Percentiles rank a stretch among this genome's conserved stretches.
Conservation (phyloP, 495 filamentous ascomycete species). For the Penicillium malachiteum region DNA sequence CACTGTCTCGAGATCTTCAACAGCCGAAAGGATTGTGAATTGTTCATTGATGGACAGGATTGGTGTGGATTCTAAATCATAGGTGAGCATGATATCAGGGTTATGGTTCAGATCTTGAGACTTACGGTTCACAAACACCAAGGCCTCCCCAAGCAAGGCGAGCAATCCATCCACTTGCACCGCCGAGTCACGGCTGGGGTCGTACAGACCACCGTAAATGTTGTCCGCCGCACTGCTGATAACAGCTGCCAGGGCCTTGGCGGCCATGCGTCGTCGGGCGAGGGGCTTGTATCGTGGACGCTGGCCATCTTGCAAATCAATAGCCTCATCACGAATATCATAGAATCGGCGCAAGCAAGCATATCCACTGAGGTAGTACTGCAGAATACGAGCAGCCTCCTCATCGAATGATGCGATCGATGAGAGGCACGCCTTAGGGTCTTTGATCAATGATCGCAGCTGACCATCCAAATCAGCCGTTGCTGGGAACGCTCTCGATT, state of each 20-base stretch:
- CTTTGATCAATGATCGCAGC: slow-evolving; percentile 62
- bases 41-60: slow-evolving; percentile 59
- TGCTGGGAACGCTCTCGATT: slow-evolving; percentile 76
- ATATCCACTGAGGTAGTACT: slow-evolving; percentile 84
- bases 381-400: slow-evolving; percentile 76
- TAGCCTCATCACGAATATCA: slow-evolving; percentile 71
- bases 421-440: slow-evolving; percentile 64
- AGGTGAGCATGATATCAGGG: slow-evolving; percentile 11
- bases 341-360: slow-evolving; percentile 86
- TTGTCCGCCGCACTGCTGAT: slow-evolving; percentile 82
- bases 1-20: slow-evolving; percentile 81
- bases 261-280: slow-evolving; percentile 64
- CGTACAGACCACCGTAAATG: slow-evolving; percentile 84
- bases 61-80: slow-evolving; percentile 33
- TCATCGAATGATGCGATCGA: slow-evolving; percentile 63
- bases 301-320: slow-evolving; percentile 38
- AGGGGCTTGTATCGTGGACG: slow-evolving; percentile 44
- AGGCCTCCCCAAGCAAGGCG: slow-evolving; percentile 78
- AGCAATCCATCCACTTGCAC: slow-evolving; percentile 83
- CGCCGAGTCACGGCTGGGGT: slow-evolving; percentile 71
- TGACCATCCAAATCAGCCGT: slow-evolving; percentile 63
- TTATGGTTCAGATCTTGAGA: not conserved
- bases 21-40: slow-evolving; percentile 70
- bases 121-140: slow-evolving; percentile 69
- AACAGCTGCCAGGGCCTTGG: slow-evolving; percentile 69